These are phyloP conservation scores for Candida koratica DNA, from an alignment of 805 yeast species.

Conservation along the genomic window DNA sequence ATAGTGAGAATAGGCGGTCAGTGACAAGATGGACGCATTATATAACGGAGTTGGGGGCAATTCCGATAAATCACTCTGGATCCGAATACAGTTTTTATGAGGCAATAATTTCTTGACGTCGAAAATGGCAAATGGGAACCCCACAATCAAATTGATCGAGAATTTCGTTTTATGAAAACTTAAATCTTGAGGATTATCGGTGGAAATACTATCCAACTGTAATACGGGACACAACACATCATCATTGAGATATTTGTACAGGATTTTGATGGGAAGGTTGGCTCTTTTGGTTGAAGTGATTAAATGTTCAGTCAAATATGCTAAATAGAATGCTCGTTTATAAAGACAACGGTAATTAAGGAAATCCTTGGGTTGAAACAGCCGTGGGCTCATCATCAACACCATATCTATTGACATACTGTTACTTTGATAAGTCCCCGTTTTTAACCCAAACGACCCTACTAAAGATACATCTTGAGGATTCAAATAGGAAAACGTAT, in stretches of 20 bases:
- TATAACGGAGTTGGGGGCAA: constrained; percentile 81
- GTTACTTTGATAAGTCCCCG: constrained; percentile 62
- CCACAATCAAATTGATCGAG: constrained; percentile 66
- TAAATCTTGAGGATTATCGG: constrained; percentile 48
- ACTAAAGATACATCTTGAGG: constrained; percentile 77
- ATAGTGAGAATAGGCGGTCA: constrained; percentile 64
- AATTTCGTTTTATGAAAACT: constrained; percentile 63
- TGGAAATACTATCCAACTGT: constrained; percentile 52
- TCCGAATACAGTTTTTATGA: constrained; percentile 76
- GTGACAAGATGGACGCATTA: constrained; percentile 74
- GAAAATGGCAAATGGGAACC: constrained; percentile 67
- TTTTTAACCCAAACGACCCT: constrained; percentile 86
- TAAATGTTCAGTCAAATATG: constrained; percentile 68
- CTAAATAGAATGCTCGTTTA: constrained; percentile 83
- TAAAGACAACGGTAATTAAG: constrained; percentile 85
- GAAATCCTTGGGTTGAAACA: constrained; percentile 84
- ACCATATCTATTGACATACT: constrained; percentile 74
- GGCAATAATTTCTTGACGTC: constrained; percentile 74
- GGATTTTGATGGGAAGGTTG: constrained; percentile 55
- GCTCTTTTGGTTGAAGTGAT: constrained; percentile 49
- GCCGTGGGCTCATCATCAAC: constrained; percentile 70
- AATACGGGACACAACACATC: constrained; percentile 76
- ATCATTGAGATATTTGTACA: constrained; percentile 68
- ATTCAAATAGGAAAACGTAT: constrained; percentile 60
- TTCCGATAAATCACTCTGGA: constrained; percentile 44